Evolutionary conservation across 2,329 filamentous ascomycete species (phyloP), one percentile per base, ranked within the genome.

Genomic region (Microcyclospora pomicola): DNA sequence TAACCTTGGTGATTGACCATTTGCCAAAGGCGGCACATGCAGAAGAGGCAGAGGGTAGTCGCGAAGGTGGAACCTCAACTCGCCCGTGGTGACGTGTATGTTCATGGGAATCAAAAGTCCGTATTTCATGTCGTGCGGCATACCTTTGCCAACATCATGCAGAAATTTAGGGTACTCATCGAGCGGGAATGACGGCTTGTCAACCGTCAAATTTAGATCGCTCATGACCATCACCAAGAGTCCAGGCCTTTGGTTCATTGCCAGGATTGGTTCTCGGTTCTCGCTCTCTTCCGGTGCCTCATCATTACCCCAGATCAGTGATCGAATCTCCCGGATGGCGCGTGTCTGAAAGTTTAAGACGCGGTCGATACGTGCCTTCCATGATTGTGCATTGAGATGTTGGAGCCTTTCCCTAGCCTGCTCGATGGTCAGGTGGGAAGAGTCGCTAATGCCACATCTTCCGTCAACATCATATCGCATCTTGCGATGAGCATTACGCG

Each of bases 41-140:
- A 98, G 59, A 16, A 98, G 66, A 3, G 92, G 91, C 15, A 98
- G 66, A 7, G 92, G 92, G 54, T 98, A 98, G 62, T 98, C 91
- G 46, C 91, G 76, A 15, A 98, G 65, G 11, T 79, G 80, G n/a
- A 92, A 72, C 43, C 82, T 78, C 9, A 80, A 84, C 60, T 98
- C 91, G 35, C 86, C 82, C 77, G 95, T 87, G 42, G 82, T 82
- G 44, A 98, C 72, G 46, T 85, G 78, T 2, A 98, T 71, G 58
- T 82, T 82, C 78, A 95, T 85, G 0, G 91, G 92, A 9, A 98
- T 68, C 13, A 98, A 70, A 14, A 98, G 68, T 9, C 85, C 78
- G 57, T 96, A 98, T 53, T 88, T 69, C 73, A 86, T 98, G 52
- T 92, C 80, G 44, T 76, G 71, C 1, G 91, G 91, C 76, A 98